Evolutionary conservation across 805 yeast species (phyloP), one percentile per base, ranked within the genome.

Genomic region (Saturnispora besseyi): DNA sequence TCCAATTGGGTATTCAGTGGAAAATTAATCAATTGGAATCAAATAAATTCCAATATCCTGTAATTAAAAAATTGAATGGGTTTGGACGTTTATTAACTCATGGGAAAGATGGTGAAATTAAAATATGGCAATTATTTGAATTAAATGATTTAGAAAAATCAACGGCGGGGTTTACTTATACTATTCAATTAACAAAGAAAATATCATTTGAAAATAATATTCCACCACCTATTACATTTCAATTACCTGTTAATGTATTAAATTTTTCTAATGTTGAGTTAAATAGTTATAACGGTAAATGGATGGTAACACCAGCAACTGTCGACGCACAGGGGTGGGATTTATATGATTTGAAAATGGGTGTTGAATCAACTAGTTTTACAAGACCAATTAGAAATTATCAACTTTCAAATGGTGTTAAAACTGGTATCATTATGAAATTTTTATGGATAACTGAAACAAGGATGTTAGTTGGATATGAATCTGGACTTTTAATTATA

Each of bases 231-330:
- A 12, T 64, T 31, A 62, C 68, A 1, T 71, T 74, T 53, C 72
- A 75, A 15, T 70, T 84, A 55, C 89, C 89, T 5, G 84, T 84
- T 41, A 87, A 87, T 62, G 71, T 87, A 4, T 66, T 87, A 54
- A 87, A 85, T 57, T 87, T 82, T 62, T 76, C 88, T 56, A 79
- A 81, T 49, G 79, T 82, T n/a, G 81, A 73, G 5, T 62, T 74
- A 15, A 49, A 45, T 7, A 60, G 61, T 1, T 42, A 45, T 18
- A 36, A 36, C 9, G 24, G 21, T 2, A 55, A 53, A 4, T 29
- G 53, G 11, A 50, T 78, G 26, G 59, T 82, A 5, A 76, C 86
- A 0, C 88, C 95, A 0, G 79, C 82, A 15, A 78, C 88, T 0
- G 62, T 71, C 9, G 77, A 78, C 57, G 80, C 93, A 0, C 78